Conservation (phyloP, 148 eudicot species). For the Tetragonia tetragonoides region DNA sequence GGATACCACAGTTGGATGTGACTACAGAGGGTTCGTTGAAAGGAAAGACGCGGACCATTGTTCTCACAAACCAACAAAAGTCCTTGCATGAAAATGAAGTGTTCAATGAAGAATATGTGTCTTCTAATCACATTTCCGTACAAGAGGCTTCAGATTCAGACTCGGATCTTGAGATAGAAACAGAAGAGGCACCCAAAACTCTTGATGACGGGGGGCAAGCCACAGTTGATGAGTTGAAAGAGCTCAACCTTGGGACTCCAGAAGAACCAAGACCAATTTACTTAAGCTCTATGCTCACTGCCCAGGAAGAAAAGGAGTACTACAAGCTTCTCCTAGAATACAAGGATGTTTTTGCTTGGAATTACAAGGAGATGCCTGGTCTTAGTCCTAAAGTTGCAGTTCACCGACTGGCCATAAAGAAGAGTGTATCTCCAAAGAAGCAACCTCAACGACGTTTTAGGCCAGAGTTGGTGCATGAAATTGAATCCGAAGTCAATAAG, state of each 20-base stretch:
- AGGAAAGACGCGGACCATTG: neutral
- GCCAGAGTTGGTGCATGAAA: constrained; percentile 3
- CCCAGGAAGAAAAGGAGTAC: neutral
- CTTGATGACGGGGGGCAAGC: constrained; percentile 9
- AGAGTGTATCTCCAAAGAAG: neutral
- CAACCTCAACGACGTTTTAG: constrained; percentile 7
- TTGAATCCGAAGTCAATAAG: neutral
- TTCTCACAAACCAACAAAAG: neutral
- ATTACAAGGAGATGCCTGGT: constrained; percentile 1
- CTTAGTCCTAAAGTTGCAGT: neutral
- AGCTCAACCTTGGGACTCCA: neutral
- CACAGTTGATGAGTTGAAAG: neutral
- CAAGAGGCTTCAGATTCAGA: neutral
- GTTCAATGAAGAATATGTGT: neutral
- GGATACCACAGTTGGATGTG: neutral
- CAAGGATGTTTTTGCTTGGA: constrained; percentile 10
- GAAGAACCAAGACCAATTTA: neutral
- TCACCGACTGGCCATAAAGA: neutral
- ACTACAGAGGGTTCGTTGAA: neutral
- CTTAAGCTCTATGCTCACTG: neutral
- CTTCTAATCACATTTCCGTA: neutral
- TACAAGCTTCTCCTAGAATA: neutral
- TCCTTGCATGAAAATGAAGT: neutral
- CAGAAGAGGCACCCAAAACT: neutral
- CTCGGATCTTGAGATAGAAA: neutral